These are phyloP conservation scores for Tricharina praecox DNA, from an alignment of 495 filamentous ascomycete species.

Conservation along the genomic window DNA sequence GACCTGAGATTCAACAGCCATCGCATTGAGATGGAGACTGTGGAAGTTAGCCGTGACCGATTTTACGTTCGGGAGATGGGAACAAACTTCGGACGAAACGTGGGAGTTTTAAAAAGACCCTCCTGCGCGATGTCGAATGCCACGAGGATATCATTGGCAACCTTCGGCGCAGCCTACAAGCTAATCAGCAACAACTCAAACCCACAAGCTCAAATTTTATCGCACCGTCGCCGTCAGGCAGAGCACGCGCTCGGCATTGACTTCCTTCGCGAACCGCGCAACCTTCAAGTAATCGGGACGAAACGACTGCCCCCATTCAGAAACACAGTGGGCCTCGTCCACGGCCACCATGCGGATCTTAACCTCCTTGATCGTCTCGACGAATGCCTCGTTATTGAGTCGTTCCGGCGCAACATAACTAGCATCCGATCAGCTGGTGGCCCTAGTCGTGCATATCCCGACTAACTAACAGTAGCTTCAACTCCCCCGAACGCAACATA, in stretches of 20 bases:
- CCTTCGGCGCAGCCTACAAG: slow-evolving; percentile 23
- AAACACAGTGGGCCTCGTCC: slow-evolving; percentile 96
- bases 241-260: slow-evolving; percentile 39
- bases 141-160: slow-evolving; percentile 36
- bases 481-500: slow-evolving; percentile 29
- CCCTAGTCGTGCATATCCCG: neutral
- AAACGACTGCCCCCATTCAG: slow-evolving; percentile 98
- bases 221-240: slow-evolving; percentile 39
- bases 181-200: too few relatives aligned
- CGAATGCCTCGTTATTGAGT: slow-evolving; percentile 41
- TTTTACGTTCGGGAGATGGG: neutral
- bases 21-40: slow-evolving; percentile 33
- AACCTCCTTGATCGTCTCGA: slow-evolving; percentile 36
- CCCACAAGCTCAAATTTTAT: too few relatives aligned
- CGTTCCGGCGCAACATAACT: slow-evolving; percentile 39
- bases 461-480: slow-evolving; percentile 34
- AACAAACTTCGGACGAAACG: slow-evolving; percentile 37
- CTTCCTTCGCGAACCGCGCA: slow-evolving; percentile 39
- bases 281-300: slow-evolving; percentile 52
- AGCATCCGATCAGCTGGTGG: slow-evolving; percentile 6
- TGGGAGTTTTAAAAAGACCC: slow-evolving; percentile 39
- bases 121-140: slow-evolving; percentile 35
- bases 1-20: slow-evolving; percentile 28
- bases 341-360: slow-evolving; percentile 54
- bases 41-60: neutral